Conservation (phyloP, 192 early-diverging fungal species). For the Rhizophlyctis rosea region DNA sequence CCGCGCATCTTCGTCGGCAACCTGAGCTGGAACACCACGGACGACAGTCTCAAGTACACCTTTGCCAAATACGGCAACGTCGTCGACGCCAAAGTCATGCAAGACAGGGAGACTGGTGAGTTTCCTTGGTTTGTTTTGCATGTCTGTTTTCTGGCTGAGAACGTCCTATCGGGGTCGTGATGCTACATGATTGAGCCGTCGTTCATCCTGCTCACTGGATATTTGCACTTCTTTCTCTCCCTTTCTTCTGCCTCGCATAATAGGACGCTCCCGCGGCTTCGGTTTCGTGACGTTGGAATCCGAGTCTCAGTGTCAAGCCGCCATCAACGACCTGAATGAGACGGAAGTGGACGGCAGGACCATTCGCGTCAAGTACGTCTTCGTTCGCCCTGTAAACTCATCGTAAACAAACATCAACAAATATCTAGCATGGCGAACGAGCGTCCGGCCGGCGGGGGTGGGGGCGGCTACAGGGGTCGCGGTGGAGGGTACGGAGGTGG, state of each 20-base stretch:
- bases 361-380: constrained; percentile 73
- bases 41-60: constrained; percentile 49
- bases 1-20: constrained; percentile 34
- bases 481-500: constrained; percentile 34
- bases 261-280: constrained; percentile 83
- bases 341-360: constrained; percentile 75
- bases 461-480: constrained; percentile 41
- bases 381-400: constrained; percentile 42
- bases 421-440: too few species aligned
- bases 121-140: too few species aligned
- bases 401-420: too few species aligned
- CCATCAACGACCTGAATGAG: constrained; percentile 62
- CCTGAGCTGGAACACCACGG: constrained; percentile 41
- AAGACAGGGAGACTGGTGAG: constrained; percentile 70
- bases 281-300: constrained; percentile 75
- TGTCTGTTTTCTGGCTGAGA: too few species aligned
- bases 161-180: too few species aligned
- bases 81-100: constrained; percentile 61
- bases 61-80: constrained; percentile 68
- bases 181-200: too few species aligned
- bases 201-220: too few species aligned
- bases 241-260: too few species aligned
- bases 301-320: constrained; percentile 63
- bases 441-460: constrained; percentile 36
- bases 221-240: too few species aligned